Evolutionary conservation across 2,329 filamentous ascomycete species (phyloP).

Genomic region (Fusarium irregulare): DNA sequence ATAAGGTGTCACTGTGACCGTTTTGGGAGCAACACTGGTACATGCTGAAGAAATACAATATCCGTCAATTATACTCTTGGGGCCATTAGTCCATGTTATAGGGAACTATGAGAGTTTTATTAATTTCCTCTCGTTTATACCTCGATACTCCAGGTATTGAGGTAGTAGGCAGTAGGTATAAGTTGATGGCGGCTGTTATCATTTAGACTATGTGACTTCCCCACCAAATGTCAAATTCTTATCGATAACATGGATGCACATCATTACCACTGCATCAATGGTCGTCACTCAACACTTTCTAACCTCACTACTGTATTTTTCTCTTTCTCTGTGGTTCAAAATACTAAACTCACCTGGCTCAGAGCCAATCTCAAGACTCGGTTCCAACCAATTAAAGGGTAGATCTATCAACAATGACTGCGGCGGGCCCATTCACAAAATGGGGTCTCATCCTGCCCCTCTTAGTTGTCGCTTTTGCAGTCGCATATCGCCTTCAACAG

Average conservation of each 20-base stretch:
- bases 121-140: not conserved
- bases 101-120: not conserved
- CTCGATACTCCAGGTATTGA: not conserved
- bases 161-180: not conserved
- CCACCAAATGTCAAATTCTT: slow-evolving; percentile 23
- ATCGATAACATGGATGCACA: slow-evolving; percentile 33
- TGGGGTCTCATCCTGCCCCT: slow-evolving; percentile 50
- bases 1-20: not conserved
- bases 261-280: slow-evolving; percentile 3
- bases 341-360: no score
- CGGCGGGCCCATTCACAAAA: slow-evolving; percentile 30
- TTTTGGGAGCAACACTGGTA: not conserved
- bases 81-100: not conserved
- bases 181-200: not conserved
- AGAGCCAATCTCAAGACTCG: not conserved
- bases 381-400: not conserved
- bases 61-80: not conserved
- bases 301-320: not conserved
- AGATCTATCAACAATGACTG: slow-evolving; percentile 20
- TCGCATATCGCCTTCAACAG: slow-evolving; percentile 48
- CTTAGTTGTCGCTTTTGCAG: slow-evolving; percentile 49
- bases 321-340: not conserved
- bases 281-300: slow-evolving; percentile 7
- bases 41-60: not conserved
- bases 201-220: not conserved